phyloP scores from a whole-genome alignment of 73 alveolate genomes.

The Breviolum minutum region DNA sequence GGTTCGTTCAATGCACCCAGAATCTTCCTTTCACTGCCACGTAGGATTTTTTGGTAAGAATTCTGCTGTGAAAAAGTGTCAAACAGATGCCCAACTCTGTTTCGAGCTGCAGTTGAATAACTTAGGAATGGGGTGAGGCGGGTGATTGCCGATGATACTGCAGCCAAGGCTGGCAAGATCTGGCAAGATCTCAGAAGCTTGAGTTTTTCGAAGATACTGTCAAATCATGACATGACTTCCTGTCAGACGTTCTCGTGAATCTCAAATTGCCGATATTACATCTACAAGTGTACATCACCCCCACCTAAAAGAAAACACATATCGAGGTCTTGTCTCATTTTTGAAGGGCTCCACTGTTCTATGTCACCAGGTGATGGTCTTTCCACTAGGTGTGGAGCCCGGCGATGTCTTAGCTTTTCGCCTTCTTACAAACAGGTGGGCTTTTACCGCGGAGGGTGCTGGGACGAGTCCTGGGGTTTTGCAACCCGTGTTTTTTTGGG shows the following conservation, averaged over 20 bases:
- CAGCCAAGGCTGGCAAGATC: conserved; percentile 36
- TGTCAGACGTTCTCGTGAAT: too few relatives aligned
- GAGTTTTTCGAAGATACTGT: too few relatives aligned
- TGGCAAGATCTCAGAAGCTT: too few relatives aligned
- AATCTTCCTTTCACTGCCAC: too few relatives aligned
- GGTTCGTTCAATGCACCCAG: too few relatives aligned
- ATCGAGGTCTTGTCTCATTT: too few relatives aligned
- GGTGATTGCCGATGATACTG: conserved; percentile 20
- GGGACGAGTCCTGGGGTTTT: background rate
- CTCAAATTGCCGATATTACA: too few relatives aligned
- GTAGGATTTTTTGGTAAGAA: too few relatives aligned
- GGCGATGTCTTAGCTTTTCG: conserved; percentile 66
- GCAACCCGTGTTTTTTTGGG: background rate
- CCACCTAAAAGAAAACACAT: background rate
- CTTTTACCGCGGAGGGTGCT: background rate
- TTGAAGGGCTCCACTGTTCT: background rate
- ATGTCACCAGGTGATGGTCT: conserved; percentile 54
- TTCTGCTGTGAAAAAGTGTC: background rate
- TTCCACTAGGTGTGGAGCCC: conserved; percentile 49
- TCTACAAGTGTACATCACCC: background rate
- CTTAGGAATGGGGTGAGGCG: conserved; percentile 84
- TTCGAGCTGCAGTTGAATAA: background rate
- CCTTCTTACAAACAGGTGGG: conserved; percentile 24
- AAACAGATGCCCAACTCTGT: background rate
- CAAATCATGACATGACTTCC: too few relatives aligned